Conservation (phyloP, 106 monocot genomes). For the Cymbidium sinense region DNA sequence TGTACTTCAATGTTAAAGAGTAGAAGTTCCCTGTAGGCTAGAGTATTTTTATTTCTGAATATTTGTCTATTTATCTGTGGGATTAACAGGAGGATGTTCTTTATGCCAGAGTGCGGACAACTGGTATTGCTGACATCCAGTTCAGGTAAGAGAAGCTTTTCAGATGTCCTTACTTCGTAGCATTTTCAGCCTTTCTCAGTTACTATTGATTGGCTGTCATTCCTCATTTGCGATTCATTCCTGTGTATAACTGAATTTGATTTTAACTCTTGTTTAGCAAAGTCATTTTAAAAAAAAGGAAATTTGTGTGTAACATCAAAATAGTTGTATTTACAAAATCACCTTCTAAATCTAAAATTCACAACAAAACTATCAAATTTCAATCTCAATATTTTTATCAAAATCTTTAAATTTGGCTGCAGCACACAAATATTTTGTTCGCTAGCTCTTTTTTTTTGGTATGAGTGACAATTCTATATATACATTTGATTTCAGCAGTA, state of each 20-base stretch:
- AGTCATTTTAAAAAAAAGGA: no score
- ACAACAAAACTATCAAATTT: no score
- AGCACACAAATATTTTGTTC: no score
- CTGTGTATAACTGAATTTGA: neutral
- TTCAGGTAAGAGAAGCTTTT: slow-evolving; percentile 56
- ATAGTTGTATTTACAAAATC: no score
- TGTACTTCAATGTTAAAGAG: neutral
- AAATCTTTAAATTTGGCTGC: no score
- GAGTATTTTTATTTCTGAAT: neutral
- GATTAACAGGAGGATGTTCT: slow-evolving; percentile 89
- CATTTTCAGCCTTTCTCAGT: neutral
- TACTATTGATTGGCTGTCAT: neutral
- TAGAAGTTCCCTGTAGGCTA: neutral
- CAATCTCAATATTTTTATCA: no score
- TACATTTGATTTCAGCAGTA: no score
- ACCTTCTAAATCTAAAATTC: no score
- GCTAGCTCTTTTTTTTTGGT: no score
- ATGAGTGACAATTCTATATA: no score
- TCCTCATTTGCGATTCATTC: neutral
- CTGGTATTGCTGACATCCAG: slow-evolving; percentile 90
- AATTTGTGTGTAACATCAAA: no score
- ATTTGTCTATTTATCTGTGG: neutral
- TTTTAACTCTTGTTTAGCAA: neutral
- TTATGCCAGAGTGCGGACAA: slow-evolving; percentile 94
- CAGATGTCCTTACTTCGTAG: neutral